Conservation (phyloP, 2,329 filamentous ascomycete genomes). For the Cytospora schulzeri region DNA sequence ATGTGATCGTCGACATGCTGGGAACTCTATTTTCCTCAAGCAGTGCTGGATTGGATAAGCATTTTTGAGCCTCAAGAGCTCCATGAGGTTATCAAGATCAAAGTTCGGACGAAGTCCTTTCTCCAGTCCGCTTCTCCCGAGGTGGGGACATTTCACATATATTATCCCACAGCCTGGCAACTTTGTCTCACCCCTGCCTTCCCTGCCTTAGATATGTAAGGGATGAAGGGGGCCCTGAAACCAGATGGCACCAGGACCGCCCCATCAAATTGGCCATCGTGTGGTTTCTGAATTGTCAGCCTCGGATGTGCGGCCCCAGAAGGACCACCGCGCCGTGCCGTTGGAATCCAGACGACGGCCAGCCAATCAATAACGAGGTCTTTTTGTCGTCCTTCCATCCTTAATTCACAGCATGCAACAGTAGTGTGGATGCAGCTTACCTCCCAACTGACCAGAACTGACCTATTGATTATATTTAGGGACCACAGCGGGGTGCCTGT, state of each 20-base stretch:
- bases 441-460: no score
- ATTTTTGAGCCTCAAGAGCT: neutral
- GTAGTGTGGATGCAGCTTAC: neutral
- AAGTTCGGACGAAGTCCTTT: neutral
- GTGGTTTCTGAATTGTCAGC: constrained; percentile 21
- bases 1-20: neutral
- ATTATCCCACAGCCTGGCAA: no score
- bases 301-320: constrained; percentile 16
- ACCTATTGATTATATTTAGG: constrained; percentile 4
- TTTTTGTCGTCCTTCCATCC: neutral
- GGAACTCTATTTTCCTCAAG: neutral
- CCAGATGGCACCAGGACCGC: constrained; percentile 11
- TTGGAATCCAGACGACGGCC: neutral
- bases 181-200: constrained; percentile 7
- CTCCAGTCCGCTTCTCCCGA: neutral
- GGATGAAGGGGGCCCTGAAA: constrained; percentile 23
- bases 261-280: constrained; percentile 23
- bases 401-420: neutral
- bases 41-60: neutral
- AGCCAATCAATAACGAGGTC: constrained; percentile 13
- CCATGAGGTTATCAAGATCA: neutral
- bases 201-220: no score
- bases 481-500: neutral
- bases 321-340: constrained; percentile 12
- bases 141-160: neutral